Evolutionary conservation across 371 early-diverging fungal genomes (phyloP), one percentile per base, ranked within the genome.

Genomic region (Mucor indicus): DNA sequence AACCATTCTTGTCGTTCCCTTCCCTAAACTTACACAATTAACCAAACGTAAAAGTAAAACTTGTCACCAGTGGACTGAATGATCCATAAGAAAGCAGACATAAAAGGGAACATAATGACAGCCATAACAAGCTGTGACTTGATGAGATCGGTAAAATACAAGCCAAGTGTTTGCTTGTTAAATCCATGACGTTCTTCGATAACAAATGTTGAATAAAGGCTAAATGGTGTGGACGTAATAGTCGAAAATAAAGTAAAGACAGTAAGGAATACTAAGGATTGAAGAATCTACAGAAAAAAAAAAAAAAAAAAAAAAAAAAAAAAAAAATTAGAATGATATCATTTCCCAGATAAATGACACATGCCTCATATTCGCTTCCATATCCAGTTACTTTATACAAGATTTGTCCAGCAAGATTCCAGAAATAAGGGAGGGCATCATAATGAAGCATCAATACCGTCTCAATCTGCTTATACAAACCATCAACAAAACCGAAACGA

Each of bases 151-250:
- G 75, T 71, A 42, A 95, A 62, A 64, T 87, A 99, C 41, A 96
- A 62, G 0, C 69, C 64, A 10, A 91, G 24, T 0, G 98, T 96
- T 58, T 87, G 90, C 61, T 98, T 98, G 77, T 99, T 99, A 75
- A 98, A 98, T 4, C 98, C 99, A 66, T 96, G 95, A 13, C 81
- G 74, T 57, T 89, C 81, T 67, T 99, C 99, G 41, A 98, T 80
- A 24, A 94, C 93, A 83, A 99, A 99, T 1, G 91, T 95, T 40
- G 77, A 81, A 61, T 94, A 96, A 17, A 97, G 57, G 38, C 80
- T 79, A 48, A 93, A 84, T 2, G 98, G 99, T 33, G 93, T 60
- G 6, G 82, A 77, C 15, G 89, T 62, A 6, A 89, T 41, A 1
- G 87, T 87, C 1, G 84, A 79, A 15, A 88, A 48, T 7, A 85